A percentile compares a stretch with the other conserved stretches of the same genome.
These are phyloP conservation scores for Physcomitrium patens DNA, from an alignment of 225 moss, liverwort and hornwort species.

Conservation along the genomic window DNA sequence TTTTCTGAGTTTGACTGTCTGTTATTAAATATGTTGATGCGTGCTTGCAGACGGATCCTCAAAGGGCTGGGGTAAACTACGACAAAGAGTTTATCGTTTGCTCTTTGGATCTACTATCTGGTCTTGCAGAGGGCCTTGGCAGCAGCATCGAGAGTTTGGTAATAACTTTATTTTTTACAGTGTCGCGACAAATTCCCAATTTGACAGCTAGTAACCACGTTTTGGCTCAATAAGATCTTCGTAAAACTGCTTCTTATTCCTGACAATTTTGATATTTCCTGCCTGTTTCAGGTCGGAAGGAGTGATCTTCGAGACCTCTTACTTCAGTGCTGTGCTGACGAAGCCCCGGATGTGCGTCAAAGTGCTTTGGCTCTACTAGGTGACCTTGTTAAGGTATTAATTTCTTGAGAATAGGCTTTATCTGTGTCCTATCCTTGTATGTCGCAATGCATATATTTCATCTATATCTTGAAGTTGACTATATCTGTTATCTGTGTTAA, in stretches of 20 bases:
- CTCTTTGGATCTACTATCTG: constrained; percentile 85
- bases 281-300: constrained; percentile 60
- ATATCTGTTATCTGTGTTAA: background rate
- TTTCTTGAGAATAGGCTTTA: background rate
- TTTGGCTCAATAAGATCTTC: background rate
- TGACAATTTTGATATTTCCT: background rate
- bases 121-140: constrained; percentile 90
- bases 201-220: too few relatives aligned
- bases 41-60: constrained; percentile 75
- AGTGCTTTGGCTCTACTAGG: constrained; percentile 84
- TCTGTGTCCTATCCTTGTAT: background rate
- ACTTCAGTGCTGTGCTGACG: constrained; percentile 83
- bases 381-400: constrained; percentile 74
- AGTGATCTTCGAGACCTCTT: constrained; percentile 84
- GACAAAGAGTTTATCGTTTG: constrained; percentile 93
- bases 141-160: constrained; percentile 87
- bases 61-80: constrained; percentile 82
- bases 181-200: background rate
- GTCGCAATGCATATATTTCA: background rate
- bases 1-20: constrained; percentile 1
- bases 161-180: constrained; percentile 5
- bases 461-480: background rate
- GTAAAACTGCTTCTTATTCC: background rate
- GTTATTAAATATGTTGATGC: background rate
- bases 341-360: constrained; percentile 87